Conservation (phyloP, 2,329 filamentous ascomycete species). For the Parafenestella ontariensis region DNA sequence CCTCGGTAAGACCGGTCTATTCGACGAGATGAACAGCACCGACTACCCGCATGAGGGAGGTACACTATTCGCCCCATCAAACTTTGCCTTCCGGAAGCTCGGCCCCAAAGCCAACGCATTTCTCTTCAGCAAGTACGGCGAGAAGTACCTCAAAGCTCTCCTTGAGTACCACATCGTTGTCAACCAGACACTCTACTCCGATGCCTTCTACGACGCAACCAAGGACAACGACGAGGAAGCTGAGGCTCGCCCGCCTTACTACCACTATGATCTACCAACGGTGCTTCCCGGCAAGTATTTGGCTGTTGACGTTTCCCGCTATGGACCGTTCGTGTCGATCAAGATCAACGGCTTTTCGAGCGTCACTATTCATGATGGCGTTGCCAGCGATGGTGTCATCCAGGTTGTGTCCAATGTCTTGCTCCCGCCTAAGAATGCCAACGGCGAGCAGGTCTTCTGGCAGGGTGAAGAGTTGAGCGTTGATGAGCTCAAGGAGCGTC, state of each 20-base stretch:
- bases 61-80: constrained; percentile 82
- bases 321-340: constrained; percentile 72
- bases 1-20: constrained; percentile 75
- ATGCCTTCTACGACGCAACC: constrained; percentile 72
- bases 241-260: constrained; percentile 52
- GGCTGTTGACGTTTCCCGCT: constrained; percentile 73
- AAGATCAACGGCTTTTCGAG: constrained; percentile 75
- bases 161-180: constrained; percentile 80
- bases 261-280: constrained; percentile 75
- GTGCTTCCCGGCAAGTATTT: constrained; percentile 71
- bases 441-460: constrained; percentile 46
- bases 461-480: constrained; percentile 62
- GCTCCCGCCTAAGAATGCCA: constrained; percentile 71
- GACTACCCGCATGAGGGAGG: constrained; percentile 63
- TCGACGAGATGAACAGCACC: constrained; percentile 63
- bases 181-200: constrained; percentile 80
- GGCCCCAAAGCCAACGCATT: constrained; percentile 79
- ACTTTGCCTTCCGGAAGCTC: constrained; percentile 79
- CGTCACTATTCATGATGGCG: constrained; percentile 71
- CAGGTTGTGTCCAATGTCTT: constrained; percentile 77
- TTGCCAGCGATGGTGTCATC: constrained; percentile 81
- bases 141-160: constrained; percentile 77
- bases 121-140: constrained; percentile 78
- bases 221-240: constrained; percentile 27
- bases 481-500: constrained; percentile 66